These are phyloP conservation scores for Colletotrichum sp. DNA, from an alignment of 2,329 filamentous ascomycete genomes.

Conservation along the genomic window DNA sequence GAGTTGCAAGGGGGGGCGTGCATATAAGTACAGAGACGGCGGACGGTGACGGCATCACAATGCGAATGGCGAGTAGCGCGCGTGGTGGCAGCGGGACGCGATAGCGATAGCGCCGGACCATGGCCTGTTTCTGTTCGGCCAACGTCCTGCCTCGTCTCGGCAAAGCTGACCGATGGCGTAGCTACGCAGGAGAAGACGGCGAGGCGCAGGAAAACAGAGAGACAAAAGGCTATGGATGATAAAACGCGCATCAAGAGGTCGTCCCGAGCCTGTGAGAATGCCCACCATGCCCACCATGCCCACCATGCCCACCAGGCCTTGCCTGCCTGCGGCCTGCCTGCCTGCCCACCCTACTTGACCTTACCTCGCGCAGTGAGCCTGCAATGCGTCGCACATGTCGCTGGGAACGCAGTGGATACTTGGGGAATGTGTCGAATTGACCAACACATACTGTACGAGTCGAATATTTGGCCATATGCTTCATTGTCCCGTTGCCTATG, in stretches of 20 bases:
- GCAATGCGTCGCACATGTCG: neutral
- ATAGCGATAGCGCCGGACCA: neutral
- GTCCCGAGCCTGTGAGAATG: neutral
- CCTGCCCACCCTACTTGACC: neutral
- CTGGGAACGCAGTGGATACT: neutral
- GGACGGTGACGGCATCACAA: conserved; percentile 17
- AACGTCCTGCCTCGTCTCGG: neutral
- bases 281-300: neutral
- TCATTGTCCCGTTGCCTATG: neutral
- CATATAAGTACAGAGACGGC: neutral
- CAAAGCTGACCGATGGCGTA: conserved; percentile 10
- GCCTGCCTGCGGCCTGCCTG: neutral
- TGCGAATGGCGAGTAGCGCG: conserved; percentile 3
- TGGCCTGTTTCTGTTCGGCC: neutral
- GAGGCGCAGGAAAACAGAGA: neutral
- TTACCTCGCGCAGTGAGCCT: neutral
- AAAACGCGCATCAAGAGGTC: neutral
- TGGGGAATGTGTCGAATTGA: neutral
- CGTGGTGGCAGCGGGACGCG: neutral
- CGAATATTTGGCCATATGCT: neutral
- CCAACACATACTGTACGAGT: neutral
- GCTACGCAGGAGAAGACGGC: neutral
- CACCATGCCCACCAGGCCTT: too few relatives aligned
- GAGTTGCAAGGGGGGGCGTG: neutral
- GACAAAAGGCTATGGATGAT: neutral